Base-by-base conservation (phyloP, 2,329 filamentous ascomycete genomes). In the Mycogone perniciosa region DNA sequence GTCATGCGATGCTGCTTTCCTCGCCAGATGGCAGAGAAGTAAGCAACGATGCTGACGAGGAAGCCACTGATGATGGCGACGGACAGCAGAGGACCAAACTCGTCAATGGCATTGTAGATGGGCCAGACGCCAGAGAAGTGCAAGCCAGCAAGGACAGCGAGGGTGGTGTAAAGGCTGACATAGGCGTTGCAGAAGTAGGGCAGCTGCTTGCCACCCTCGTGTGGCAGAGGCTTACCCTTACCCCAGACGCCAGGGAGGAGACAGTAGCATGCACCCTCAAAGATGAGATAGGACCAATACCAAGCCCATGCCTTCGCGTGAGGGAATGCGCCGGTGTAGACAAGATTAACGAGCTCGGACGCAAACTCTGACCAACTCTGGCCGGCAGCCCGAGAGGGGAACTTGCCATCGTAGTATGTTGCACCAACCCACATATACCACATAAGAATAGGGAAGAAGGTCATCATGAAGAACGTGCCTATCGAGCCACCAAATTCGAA, bases 361-460 rank as follows among this genome's bases (percentile, higher is more conserved):
- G 80, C 76, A 66, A 96, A 97, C 13, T 92, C 84, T 9, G 64
- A 59, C 65, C 81, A 81, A 59, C 76, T 84, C 74, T 95, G 79
- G 39, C 80, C 86, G 40, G 80, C 66, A 2, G 72, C 71, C 1
- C 82, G 87, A 40, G 74, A 71, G 11, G 93, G 93, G 46, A 95
- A 76, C 56, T 87, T 84, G 60, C 92, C 92, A 65, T 89, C 76
- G 72, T 96, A 99, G 73, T 92, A 96, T 45, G 85, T 91, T 33
- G 92, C 88, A 46, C 93, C 93, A 68, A 95, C 85, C 91, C 91
- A 97, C 91, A 99, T 96, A 74, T 96, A 97, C 80, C 89, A 96
- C 92, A 97, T 97, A 61, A 99, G 79, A 35, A 85, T 56, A n/a
- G 93, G 93, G 71, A 97, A 99, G 42, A 86, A 82, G 56, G 90